These are phyloP conservation scores for Collybiopsis confluens DNA, from an alignment of 768 basidiomycete genomes.

Conservation along the genomic window DNA sequence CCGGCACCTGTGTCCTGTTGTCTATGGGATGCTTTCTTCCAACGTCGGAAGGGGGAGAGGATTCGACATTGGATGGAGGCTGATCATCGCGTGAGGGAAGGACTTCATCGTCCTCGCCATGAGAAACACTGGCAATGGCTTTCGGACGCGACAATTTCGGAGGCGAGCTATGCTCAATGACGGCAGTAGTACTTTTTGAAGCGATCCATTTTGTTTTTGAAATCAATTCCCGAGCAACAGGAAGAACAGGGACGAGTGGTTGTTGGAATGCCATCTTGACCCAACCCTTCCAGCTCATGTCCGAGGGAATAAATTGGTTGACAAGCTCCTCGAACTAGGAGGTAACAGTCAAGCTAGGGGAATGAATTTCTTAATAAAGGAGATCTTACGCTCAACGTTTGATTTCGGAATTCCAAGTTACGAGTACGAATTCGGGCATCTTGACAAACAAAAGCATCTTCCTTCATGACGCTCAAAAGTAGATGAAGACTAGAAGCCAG, in stretches of 20 bases:
- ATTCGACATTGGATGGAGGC: background rate
- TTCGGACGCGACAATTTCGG: constrained; percentile 14
- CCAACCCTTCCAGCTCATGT: constrained; percentile 79
- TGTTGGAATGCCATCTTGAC: constrained; percentile 81
- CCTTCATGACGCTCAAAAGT: constrained; percentile 73
- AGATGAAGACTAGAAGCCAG: constrained; percentile 51
- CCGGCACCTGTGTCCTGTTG: constrained; percentile 21
- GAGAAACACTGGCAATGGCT: background rate
- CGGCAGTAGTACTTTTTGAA: constrained; percentile 32
- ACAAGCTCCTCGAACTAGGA: constrained; percentile 73
- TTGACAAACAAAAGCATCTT: constrained; percentile 79
- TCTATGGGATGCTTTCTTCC: constrained; percentile 24
- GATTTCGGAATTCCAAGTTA: constrained; percentile 75
- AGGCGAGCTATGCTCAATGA: constrained; percentile 24
- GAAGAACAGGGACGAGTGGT: constrained; percentile 71
- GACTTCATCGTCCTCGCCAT: background rate
- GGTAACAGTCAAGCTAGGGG: background rate
- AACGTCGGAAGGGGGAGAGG: constrained; percentile 15
- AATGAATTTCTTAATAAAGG: background rate
- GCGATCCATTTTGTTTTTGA: constrained; percentile 73
- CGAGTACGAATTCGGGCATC: constrained; percentile 79
- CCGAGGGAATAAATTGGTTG: constrained; percentile 74
- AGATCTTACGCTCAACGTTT: constrained; percentile 72
- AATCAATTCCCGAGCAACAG: constrained; percentile 73
- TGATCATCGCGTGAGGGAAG: background rate